Conservation (phyloP, 805 yeast genomes). For the Candida insectorum region DNA sequence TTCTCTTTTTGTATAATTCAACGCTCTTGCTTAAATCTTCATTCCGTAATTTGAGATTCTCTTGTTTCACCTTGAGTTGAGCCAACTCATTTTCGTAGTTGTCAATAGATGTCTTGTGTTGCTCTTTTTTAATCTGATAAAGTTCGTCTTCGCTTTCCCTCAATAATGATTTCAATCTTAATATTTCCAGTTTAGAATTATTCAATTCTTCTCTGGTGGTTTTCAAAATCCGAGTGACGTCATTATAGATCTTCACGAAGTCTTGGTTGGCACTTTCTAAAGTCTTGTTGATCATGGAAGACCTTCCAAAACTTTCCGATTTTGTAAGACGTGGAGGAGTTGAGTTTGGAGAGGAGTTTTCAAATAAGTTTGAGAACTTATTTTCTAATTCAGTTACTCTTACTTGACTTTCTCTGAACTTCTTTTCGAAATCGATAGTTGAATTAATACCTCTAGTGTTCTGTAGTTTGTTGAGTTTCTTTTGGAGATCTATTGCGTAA, state of each 20-base stretch:
- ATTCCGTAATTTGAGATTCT: slow-evolving; percentile 54
- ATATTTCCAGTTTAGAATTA: slow-evolving; percentile 38
- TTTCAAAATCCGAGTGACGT: slow-evolving; percentile 43
- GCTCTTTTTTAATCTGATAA: slow-evolving; percentile 40
- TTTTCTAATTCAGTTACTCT: slow-evolving; percentile 32
- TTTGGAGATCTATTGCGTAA: slow-evolving; percentile 43
- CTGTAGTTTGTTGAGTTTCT: slow-evolving; percentile 39
- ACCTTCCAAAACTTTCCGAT: slow-evolving; percentile 33
- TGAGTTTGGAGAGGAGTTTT: slow-evolving; percentile 10
- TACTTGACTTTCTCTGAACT: slow-evolving; percentile 31
- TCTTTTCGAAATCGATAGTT: slow-evolving; percentile 32
- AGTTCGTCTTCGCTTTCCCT: slow-evolving; percentile 43
- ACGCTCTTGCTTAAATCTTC: slow-evolving; percentile 51
- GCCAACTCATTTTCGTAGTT: slow-evolving; percentile 38
- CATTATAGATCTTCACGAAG: slow-evolving; percentile 48
- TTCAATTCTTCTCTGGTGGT: slow-evolving; percentile 43
- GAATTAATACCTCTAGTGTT: slow-evolving; percentile 36
- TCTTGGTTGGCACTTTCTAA: slow-evolving; percentile 37
- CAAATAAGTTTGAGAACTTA: slow-evolving; percentile 22
- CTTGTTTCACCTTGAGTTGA: slow-evolving; percentile 54
- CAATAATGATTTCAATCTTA: slow-evolving; percentile 38
- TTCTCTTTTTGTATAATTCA: slow-evolving; percentile 62
- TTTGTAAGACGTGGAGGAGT: slow-evolving; percentile 16
- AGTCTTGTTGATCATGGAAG: slow-evolving; percentile 18
- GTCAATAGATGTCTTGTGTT: slow-evolving; percentile 33